Conservation (phyloP, 352 stramenopile genomes). For the Globisporangium acanthophoron region DNA sequence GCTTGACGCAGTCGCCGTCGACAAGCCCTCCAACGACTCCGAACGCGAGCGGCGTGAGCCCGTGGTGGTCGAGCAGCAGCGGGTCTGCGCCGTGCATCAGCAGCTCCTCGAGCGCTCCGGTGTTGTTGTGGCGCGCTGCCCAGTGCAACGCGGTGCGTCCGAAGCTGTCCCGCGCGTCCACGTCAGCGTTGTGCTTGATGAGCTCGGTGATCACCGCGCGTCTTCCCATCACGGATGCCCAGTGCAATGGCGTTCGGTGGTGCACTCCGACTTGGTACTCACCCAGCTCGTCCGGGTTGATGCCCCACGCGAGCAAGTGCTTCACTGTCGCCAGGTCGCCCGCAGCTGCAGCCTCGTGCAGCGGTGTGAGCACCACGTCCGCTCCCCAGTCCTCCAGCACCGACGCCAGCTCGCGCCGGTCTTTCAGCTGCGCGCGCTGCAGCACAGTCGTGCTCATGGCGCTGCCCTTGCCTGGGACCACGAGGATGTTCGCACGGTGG, state of each 20-base stretch:
- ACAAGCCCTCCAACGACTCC: constrained; percentile 48
- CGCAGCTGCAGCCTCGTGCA: constrained; percentile 59
- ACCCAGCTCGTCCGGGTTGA: constrained; percentile 54
- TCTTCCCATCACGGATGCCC: constrained; percentile 67
- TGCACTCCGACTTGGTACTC: constrained; percentile 66
- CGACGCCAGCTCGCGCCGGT: constrained; percentile 43
- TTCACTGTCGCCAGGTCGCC: constrained; percentile 46
- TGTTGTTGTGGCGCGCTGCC: constrained; percentile 70
- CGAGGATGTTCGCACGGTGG: constrained; percentile 63
- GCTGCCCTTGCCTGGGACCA: constrained; percentile 56
- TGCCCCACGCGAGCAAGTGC: constrained; percentile 50
- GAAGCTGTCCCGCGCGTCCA: constrained; percentile 54
- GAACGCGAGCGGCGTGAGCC: constrained; percentile 64
- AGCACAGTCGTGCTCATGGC: constrained; percentile 68
- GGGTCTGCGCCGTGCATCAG: constrained; percentile 45
- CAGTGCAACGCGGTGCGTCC: constrained; percentile 70
- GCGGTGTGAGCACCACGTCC: constrained; percentile 70
- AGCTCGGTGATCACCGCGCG: constrained; percentile 45
- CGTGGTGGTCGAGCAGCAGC: constrained; percentile 45
- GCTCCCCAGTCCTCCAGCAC: constrained; percentile 69
- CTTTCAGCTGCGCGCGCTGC: constrained; percentile 58
- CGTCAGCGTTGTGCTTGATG: constrained; percentile 37
- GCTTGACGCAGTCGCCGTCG: constrained; percentile 34
- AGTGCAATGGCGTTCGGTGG: constrained; percentile 62
- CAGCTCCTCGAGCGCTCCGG: constrained; percentile 42